Base-by-base conservation (phyloP, 495 filamentous ascomycete genomes). In the Neurospora africana region DNA sequence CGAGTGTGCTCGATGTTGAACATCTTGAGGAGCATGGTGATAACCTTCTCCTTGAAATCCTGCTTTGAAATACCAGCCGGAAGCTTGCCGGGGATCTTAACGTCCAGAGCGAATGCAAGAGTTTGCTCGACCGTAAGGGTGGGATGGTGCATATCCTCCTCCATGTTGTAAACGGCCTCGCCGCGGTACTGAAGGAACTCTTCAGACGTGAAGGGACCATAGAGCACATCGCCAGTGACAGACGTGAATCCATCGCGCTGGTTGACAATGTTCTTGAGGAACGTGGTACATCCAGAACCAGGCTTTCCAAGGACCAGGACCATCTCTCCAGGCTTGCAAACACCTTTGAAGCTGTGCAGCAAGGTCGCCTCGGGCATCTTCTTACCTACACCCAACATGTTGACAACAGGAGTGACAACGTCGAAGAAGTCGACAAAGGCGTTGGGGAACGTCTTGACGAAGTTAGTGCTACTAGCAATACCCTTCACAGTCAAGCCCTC, bases 1-100 rank as follows among this genome's bases (percentile, higher is more conserved):
- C 86, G 85, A 1, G 92, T 95, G 76, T 96, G 92, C 75, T 92
- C 89, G 58, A 96, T 95, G 73, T 93, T 93, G 84, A 96, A 95
- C 88, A 94, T 93, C 72, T 89, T 91, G 44, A 95, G 81, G n/a
- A 95, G 81, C 77, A 90, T 85, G 19, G 87, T 84, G 65, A 91
- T 87, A 27, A 93, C 87, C 73, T 86, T 87, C 41, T 91, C 86
- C 78, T 92, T 92, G 82, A 92, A 93, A 65, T 90, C 87, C 2
- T 83, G 80, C 72, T 89, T 90, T 23, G 84, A 87, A 21, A 93
- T 83, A 6, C 90, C 90, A 3, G 85, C 84, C 0, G 91, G 90
- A 15, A 91, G 83, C 74, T 93, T 92, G 5, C 88, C 89, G 3
- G 93, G 92, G 5, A 91, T 87, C 78, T 94, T 95, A 37, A 90